Conservation (phyloP, 2,329 filamentous ascomycete genomes). For the Pyrenophora graminea region DNA sequence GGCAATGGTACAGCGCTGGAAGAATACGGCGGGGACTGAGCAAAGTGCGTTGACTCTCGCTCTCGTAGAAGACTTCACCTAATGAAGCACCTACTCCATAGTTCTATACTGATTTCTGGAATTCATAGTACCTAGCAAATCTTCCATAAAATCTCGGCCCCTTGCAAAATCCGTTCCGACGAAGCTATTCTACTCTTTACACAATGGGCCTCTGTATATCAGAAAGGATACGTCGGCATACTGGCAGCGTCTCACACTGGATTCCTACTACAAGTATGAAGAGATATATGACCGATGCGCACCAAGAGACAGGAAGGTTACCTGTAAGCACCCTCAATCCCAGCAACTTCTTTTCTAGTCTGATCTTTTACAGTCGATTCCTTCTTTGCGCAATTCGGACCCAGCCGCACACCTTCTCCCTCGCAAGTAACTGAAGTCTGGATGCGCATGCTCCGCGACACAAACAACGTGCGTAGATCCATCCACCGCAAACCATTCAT, state of each 20-base stretch:
- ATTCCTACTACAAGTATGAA: conserved; percentile 10
- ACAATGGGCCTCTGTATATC: conserved; percentile 9
- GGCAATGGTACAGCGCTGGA: neutral
- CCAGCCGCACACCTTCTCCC: neutral
- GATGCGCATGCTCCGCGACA: conserved; percentile 9
- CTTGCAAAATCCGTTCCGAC: neutral
- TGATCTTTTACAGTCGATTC: conserved; percentile 1
- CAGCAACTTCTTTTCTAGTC: neutral
- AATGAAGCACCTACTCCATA: neutral
- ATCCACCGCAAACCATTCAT: conserved; percentile 10
- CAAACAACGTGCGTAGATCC: neutral
- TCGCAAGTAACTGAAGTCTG: conserved; percentile 4
- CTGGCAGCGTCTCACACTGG: conserved; percentile 10
- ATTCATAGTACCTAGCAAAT: neutral
- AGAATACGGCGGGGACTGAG: conserved; percentile 4
- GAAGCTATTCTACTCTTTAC: conserved; percentile 11
- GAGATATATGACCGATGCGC: conserved; percentile 6
- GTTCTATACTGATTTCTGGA: neutral
- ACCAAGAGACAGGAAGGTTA: conserved; percentile 2
- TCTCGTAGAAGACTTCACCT: conserved; percentile 1
- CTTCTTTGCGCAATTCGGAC: conserved; percentile 8
- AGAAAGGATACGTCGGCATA: conserved; percentile 5
- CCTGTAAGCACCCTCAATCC: conserved; percentile 1
- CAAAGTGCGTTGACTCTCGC: conserved; percentile 11
- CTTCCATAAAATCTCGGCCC: neutral